Percentiles rank a stretch among this genome's conserved stretches.
These are phyloP conservation scores for Penicillium longicatenatum DNA, from an alignment of 495 filamentous ascomycete species.

Conservation along the genomic window DNA sequence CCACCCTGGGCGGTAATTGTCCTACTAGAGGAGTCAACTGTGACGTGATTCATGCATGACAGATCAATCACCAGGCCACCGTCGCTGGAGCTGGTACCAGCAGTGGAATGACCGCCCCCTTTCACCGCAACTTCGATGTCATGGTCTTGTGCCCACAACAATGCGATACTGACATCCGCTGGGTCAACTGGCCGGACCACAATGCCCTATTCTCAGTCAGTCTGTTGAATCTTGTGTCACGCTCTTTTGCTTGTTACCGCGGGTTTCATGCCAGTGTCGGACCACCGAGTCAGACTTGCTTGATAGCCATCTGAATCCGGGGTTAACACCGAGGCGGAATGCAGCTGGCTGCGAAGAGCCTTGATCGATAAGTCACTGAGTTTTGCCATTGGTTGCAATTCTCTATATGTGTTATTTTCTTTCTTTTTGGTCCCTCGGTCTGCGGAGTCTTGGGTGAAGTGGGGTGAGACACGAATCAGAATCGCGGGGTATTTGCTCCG, in stretches of 20 bases:
- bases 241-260: conserved; percentile 26
- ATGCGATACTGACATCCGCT: conserved; percentile 39
- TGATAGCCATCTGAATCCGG: conserved; percentile 34
- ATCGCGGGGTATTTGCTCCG: neutral
- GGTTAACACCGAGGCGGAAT: conserved; percentile 26
- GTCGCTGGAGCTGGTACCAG: conserved; percentile 49
- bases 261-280: conserved; percentile 34
- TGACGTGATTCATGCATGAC: conserved; percentile 50
- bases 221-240: neutral
- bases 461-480: neutral
- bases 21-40: conserved; percentile 42
- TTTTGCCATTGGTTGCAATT: conserved; percentile 15
- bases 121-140: conserved; percentile 50
- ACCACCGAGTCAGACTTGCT: conserved; percentile 39
- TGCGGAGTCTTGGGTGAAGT: no score
- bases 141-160: conserved; percentile 47
- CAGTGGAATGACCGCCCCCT: conserved; percentile 56
- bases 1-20: conserved; percentile 57
- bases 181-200: conserved; percentile 41
- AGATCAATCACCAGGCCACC: conserved; percentile 59
- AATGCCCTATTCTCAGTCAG: conserved; percentile 28
- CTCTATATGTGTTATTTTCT: no score
- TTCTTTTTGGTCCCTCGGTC: no score
- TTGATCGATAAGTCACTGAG: conserved; percentile 20
- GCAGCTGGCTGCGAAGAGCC: conserved; percentile 23